Percentiles rank a stretch among this genome's conserved stretches.
Evolutionary conservation across 768 basidiomycete genomes (phyloP).

Genomic region (Candolleomyces aberdarensis): DNA sequence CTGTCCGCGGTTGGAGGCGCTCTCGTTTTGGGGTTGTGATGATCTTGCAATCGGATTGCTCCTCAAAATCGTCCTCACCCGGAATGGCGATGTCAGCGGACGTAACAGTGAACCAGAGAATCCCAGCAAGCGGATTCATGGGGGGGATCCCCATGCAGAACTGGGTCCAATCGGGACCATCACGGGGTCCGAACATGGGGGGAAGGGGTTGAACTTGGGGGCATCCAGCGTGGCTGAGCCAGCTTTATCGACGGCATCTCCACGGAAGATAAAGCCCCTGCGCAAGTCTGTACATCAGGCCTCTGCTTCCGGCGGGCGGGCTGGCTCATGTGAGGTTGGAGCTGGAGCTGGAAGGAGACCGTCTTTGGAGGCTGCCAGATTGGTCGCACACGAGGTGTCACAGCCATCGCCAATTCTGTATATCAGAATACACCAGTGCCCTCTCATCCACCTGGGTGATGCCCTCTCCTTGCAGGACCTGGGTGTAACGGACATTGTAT

Average conservation of each 20-base stretch:
- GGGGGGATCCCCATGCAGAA: not conserved
- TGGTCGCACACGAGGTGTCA: conserved; percentile 33
- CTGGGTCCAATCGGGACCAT: not conserved
- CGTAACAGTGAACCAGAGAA: conserved; percentile 1
- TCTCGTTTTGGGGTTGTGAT: conserved; percentile 49
- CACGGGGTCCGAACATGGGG: not conserved
- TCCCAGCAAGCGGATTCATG: not conserved
- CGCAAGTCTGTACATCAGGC: conserved; percentile 6
- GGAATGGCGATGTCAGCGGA: conserved; percentile 30
- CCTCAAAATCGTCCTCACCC: conserved; percentile 33
- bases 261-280: conserved; percentile 1
- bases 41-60: conserved; percentile 38
- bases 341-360: not conserved
- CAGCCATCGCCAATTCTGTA: conserved; percentile 35
- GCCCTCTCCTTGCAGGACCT: conserved; percentile 35
- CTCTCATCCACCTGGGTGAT: conserved; percentile 33
- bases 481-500: conserved; percentile 35
- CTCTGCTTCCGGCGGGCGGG: not conserved
- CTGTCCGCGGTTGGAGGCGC: conserved; percentile 49
- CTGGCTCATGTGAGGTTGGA: not conserved
- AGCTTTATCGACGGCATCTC: not conserved
- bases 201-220: not conserved
- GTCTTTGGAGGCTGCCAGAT: not conserved
- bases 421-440: conserved; percentile 41
- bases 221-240: not conserved